A percentile compares a stretch with the other conserved stretches of the same genome.
phyloP scores from a whole-genome alignment of 2,329 filamentous ascomycete species.

The Penicillium sp. region DNA sequence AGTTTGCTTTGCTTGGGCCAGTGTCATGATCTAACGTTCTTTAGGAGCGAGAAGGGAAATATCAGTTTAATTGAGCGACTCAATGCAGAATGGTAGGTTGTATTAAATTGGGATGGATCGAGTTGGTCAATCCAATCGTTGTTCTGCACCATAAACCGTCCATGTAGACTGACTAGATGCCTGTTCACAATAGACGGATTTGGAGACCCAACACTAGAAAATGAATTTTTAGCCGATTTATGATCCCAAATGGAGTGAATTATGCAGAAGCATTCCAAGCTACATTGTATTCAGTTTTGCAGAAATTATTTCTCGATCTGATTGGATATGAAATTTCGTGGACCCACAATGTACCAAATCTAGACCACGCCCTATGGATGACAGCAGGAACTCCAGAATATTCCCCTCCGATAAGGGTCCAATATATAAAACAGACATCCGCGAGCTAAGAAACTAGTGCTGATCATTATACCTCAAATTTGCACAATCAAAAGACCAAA shows the following conservation, averaged over 20 bases:
- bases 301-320: background rate
- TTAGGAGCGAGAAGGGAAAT: constrained; percentile 29
- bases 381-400: background rate
- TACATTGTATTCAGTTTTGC: background rate
- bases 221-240: background rate
- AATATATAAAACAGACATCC: background rate
- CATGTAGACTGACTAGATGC: background rate
- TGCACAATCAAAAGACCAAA: background rate
- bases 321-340: background rate
- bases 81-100: background rate
- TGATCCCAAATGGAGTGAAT: background rate
- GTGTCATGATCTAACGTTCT: constrained; percentile 29
- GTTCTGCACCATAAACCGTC: background rate
- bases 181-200: background rate
- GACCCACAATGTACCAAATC: background rate
- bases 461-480: background rate
- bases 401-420: background rate
- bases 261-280: background rate
- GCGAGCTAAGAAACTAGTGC: background rate
- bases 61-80: constrained; percentile 15
- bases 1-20: constrained; percentile 1
- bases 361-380: background rate
- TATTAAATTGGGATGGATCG: background rate
- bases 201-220: background rate
- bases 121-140: background rate